Conservation (phyloP, 371 early-diverging fungal genomes). For the Mortierella sp. region DNA sequence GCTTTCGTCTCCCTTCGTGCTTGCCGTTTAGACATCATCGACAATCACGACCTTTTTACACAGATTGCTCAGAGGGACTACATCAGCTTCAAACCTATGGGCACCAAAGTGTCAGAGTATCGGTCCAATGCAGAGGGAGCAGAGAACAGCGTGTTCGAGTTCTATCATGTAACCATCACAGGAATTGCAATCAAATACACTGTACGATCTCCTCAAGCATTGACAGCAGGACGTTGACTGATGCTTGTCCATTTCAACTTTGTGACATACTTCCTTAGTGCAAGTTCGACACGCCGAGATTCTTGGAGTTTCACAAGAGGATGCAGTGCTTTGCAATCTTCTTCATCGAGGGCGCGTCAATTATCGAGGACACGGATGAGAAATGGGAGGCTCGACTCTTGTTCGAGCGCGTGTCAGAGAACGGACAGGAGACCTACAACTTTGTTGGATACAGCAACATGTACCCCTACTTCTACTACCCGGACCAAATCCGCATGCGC, state of each 20-base stretch:
- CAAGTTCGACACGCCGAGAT: conserved; percentile 71
- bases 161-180: conserved; percentile 75
- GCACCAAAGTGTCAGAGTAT: conserved; percentile 81
- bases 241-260: background rate
- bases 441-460: conserved; percentile 86
- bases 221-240: conserved; percentile 8
- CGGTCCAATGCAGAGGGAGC: conserved; percentile 58
- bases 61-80: conserved; percentile 72
- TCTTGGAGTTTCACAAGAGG: conserved; percentile 82
- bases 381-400: conserved; percentile 85
- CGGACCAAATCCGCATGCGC: conserved; percentile 82
- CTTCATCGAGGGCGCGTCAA: conserved; percentile 93
- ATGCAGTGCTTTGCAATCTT: conserved; percentile 84
- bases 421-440: conserved; percentile 67
- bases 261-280: conserved; percentile 52
- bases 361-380: conserved; percentile 87
- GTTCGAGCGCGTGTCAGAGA: conserved; percentile 56
- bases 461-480: conserved; percentile 88
- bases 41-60: conserved; percentile 73
- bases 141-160: conserved; percentile 71
- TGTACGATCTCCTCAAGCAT: background rate
- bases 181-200: background rate
- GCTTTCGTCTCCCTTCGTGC: background rate
- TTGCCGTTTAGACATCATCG: conserved; percentile 60
- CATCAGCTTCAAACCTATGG: conserved; percentile 73